Percentiles rank a stretch among this genome's conserved stretches.
Conservation (phyloP, 2,329 filamentous ascomycete species). For the Geosmithia flava region DNA sequence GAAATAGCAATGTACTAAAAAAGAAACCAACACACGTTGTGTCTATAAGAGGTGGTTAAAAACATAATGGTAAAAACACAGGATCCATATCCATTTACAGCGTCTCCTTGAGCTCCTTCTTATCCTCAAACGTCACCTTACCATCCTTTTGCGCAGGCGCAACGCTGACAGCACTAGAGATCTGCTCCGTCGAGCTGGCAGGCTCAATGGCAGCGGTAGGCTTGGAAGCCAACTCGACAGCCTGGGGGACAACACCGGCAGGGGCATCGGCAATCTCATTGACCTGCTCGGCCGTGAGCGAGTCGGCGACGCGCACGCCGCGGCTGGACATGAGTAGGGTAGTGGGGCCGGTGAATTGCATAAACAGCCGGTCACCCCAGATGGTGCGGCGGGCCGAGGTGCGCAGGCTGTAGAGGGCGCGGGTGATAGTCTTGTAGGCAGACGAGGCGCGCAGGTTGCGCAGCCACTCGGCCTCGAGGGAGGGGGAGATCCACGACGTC, state of each 20-base stretch:
- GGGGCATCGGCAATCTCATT: constrained; percentile 83
- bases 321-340: constrained; percentile 83
- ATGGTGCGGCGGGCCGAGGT: constrained; percentile 72
- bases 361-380: constrained; percentile 87
- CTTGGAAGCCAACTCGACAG: constrained; percentile 33
- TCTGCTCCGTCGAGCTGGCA: constrained; percentile 16
- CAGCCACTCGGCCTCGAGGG: constrained; percentile 59
- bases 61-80: neutral
- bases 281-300: constrained; percentile 65
- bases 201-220: constrained; percentile 4
- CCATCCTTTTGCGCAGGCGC: constrained; percentile 47
- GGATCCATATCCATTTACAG: neutral
- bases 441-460: constrained; percentile 57
- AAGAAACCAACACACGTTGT: neutral
- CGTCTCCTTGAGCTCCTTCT: constrained; percentile 42
- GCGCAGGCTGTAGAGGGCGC: constrained; percentile 54
- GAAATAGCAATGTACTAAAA: neutral
- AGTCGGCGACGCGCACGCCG: constrained; percentile 66
- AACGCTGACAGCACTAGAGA: constrained; percentile 36
- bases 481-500: constrained; percentile 39
- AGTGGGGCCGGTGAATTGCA: constrained; percentile 77
- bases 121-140: constrained; percentile 53
- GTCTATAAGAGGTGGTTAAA: neutral
- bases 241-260: constrained; percentile 54
- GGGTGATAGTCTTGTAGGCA: constrained; percentile 58